Evolutionary conservation across 2,329 filamentous ascomycete genomes (phyloP), one percentile per base, ranked within the genome.

Genomic region (Colletotrichum aenigma): DNA sequence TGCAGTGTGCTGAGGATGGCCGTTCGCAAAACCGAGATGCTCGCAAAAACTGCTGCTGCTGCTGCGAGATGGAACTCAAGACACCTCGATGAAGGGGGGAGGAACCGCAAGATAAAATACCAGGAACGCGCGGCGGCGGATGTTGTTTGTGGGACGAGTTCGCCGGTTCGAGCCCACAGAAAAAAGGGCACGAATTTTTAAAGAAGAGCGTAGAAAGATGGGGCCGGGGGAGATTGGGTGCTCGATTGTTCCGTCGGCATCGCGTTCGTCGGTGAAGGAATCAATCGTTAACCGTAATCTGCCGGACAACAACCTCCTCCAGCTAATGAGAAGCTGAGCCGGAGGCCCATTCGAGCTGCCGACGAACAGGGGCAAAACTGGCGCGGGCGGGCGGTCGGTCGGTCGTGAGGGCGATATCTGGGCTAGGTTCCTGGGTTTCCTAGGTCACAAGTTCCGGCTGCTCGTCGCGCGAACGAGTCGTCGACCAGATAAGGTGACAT

Each of bases 111-210:
- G 32, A 58, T 62, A 55, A 75, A 60, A 75, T 64, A 61, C 28
- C 30, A 30, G 56, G 56, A 16, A 34, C 52, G 55, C 69, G 21
- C 13, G 32, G 21, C 32, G 32, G 21, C 32, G 36, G 48, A 56
- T 55, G 52, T 61, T 66, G 61, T 66, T 71, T 72, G 68, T 75
- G 72, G 72, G 62, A 75, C 68, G 26, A 67, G 21, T 30, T 52
- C 38, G n/a, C 38, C 32, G 62, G 52, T 21, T 55, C 26, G 38
- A 62, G 15, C 74, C 74, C 70, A 73, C 70, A 75, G 72, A 75
- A 75, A 70, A 73, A 74, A 73, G 70, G 74, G 70, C 74, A 73
- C 74, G 70, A 73, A 73, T 30, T 74, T 43, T 75, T 75, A 58
- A 72, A 55, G 56, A 75, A 75, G 43, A 36, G 73, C 70, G 64